These are phyloP conservation scores for Phtheirospermum japonicum DNA, from an alignment of 257 asterid genomes.

Conservation along the genomic window DNA sequence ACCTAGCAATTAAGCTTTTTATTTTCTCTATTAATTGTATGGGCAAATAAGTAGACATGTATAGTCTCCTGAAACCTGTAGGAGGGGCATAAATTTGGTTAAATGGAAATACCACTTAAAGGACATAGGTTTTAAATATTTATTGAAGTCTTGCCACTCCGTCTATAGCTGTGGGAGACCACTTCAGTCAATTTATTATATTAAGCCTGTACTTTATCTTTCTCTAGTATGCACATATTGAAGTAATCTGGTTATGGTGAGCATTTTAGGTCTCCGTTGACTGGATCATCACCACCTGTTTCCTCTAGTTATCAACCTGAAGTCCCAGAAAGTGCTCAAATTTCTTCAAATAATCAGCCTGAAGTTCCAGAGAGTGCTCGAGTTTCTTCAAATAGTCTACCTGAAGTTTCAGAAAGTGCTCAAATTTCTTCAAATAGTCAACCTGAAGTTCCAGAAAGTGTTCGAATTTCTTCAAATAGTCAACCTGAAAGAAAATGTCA, in stretches of 20 bases:
- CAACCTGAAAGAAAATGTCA: slow-evolving; percentile 42
- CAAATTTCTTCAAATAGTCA: neutral
- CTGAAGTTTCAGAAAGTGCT: slow-evolving; percentile 43
- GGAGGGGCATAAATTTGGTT: slow-evolving; percentile 20
- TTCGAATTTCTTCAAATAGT: slow-evolving; percentile 35
- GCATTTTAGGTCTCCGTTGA: slow-evolving; percentile 48
- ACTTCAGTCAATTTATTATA: slow-evolving; percentile 14
- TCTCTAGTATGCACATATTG: slow-evolving; percentile 18
- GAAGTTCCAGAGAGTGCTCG: slow-evolving; percentile 41
- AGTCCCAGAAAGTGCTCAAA: slow-evolving; percentile 39
- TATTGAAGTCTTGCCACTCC: slow-evolving; percentile 8
- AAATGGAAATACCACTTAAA: slow-evolving; percentile 9
- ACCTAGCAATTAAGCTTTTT: slow-evolving; percentile 17
- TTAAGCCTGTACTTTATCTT: slow-evolving; percentile 6
- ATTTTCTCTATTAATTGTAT: neutral
- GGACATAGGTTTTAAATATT: slow-evolving; percentile 12
- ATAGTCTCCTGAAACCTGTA: neutral
- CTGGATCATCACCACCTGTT: slow-evolving; percentile 37
- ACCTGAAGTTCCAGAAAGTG: slow-evolving; percentile 34
- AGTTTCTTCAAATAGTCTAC: slow-evolving; percentile 33
- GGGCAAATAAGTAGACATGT: slow-evolving; percentile 7
- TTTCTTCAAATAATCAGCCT: slow-evolving; percentile 36
- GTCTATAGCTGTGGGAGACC: neutral
- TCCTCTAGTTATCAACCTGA: slow-evolving; percentile 39
- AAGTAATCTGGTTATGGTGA: no score